Conservation (phyloP, 2,329 filamentous ascomycete species). For the Stagonosporopsis cucurbitacearum region DNA sequence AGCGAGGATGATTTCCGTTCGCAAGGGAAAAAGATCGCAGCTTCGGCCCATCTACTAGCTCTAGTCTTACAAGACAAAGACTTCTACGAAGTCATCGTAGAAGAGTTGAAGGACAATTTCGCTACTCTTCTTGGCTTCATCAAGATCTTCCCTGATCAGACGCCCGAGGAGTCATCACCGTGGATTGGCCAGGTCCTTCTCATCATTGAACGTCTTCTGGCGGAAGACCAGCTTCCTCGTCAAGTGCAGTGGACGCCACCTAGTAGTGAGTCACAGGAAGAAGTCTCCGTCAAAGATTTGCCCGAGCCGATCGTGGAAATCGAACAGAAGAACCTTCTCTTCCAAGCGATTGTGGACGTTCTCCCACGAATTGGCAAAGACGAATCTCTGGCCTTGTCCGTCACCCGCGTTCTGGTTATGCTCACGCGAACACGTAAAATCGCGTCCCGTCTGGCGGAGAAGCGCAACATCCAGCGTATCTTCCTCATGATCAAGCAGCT, state of each 20-base stretch:
- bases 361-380: conserved; percentile 89
- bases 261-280: conserved; percentile 53
- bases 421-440: conserved; percentile 80
- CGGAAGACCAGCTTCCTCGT: conserved; percentile 82
- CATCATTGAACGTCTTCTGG: conserved; percentile 87
- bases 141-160: conserved; percentile 69
- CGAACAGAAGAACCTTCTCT: conserved; percentile 72
- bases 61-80: conserved; percentile 81
- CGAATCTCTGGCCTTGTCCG: conserved; percentile 80
- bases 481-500: conserved; percentile 97
- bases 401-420: conserved; percentile 83
- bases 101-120: conserved; percentile 78
- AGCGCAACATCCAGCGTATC: conserved; percentile 84
- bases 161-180: conserved; percentile 79
- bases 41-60: conserved; percentile 90
- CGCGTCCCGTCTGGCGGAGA: conserved; percentile 80
- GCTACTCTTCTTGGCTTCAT: conserved; percentile 79
- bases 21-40: conserved; percentile 75
- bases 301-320: conserved; percentile 67
- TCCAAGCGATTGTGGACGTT: conserved; percentile 80
- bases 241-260: conserved; percentile 73
- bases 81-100: conserved; percentile 80
- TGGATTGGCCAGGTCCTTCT: conserved; percentile 93
- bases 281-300: conserved; percentile 64
- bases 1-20: conserved; percentile 63